These are phyloP conservation scores for Colletotrichum chrysophilum DNA, from an alignment of 2,329 filamentous ascomycete species.

Conservation along the genomic window DNA sequence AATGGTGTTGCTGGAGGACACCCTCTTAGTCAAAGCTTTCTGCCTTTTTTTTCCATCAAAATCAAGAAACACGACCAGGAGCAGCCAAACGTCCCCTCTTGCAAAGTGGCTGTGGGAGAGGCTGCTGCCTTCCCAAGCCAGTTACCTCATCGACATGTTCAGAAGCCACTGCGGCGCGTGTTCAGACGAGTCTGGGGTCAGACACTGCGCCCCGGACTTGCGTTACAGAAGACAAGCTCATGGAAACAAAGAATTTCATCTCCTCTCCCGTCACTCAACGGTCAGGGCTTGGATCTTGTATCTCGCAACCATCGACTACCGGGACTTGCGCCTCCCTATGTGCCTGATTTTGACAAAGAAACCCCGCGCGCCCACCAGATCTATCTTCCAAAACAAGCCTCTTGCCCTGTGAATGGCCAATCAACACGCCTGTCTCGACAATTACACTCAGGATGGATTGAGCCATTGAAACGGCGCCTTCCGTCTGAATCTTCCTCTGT, in stretches of 20 bases:
- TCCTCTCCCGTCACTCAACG: not conserved
- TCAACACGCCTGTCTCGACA: not conserved
- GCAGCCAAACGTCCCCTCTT: not conserved
- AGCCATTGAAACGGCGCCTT: not conserved
- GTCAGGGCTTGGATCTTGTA: not conserved
- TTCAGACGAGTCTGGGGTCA: not conserved
- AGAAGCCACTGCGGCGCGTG: not conserved
- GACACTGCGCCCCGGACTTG: not conserved
- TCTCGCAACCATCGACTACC: not conserved
- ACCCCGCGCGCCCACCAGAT: not conserved
- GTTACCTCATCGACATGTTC: not conserved
- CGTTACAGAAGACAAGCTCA: not conserved
- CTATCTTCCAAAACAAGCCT: not conserved
- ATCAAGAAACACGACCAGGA: not conserved
- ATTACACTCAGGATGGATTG: not conserved
- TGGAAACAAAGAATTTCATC: not conserved
- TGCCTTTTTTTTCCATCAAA: not conserved
- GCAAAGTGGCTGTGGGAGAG: not conserved
- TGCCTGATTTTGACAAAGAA: not conserved
- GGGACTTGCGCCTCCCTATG: not conserved
- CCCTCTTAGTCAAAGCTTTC: not conserved
- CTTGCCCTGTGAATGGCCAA: not conserved
- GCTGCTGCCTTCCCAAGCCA: not conserved
- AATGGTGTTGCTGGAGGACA: not conserved
- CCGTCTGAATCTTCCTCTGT: not conserved